Evolutionary conservation across 2,329 filamentous ascomycete species (phyloP).

Genomic region (Cadophora sp.): DNA sequence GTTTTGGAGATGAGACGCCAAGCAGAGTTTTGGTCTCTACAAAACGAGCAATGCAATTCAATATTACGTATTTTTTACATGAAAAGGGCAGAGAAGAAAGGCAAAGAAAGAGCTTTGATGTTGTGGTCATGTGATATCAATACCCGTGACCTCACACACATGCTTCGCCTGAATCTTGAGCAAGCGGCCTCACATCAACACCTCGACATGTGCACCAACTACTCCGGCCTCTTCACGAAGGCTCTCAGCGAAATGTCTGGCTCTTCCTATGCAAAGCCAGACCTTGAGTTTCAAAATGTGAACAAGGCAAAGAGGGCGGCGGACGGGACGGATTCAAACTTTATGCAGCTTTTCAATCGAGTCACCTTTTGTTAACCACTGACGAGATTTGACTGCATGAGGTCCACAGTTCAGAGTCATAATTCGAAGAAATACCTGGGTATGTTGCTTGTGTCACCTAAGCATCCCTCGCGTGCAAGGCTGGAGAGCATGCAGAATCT

Average conservation of each 20-base stretch:
- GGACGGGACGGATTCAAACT: background rate
- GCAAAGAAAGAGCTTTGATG: too few species aligned
- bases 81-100: background rate
- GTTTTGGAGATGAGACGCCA: too few species aligned
- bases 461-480: background rate
- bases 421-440: background rate
- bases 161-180: too few species aligned
- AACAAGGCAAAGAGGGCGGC: background rate
- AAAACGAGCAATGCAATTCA: too few species aligned
- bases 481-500: background rate
- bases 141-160: too few species aligned
- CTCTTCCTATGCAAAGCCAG: background rate
- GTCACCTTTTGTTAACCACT: conserved; percentile 10
- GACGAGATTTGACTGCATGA: background rate
- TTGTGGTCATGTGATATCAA: too few species aligned
- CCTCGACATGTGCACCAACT: background rate
- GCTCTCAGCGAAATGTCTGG: background rate
- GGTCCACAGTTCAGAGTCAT: conserved; percentile 14
- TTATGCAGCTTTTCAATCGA: conserved; percentile 14
- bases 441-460: background rate
- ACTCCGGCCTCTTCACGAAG: background rate
- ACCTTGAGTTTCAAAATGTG: conserved; percentile 2
- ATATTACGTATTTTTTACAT: too few species aligned
- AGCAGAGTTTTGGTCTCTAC: too few species aligned
- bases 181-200: background rate